These are phyloP conservation scores for Phytopythium mirpurense DNA, from an alignment of 352 stramenopile genomes.

Conservation along the genomic window DNA sequence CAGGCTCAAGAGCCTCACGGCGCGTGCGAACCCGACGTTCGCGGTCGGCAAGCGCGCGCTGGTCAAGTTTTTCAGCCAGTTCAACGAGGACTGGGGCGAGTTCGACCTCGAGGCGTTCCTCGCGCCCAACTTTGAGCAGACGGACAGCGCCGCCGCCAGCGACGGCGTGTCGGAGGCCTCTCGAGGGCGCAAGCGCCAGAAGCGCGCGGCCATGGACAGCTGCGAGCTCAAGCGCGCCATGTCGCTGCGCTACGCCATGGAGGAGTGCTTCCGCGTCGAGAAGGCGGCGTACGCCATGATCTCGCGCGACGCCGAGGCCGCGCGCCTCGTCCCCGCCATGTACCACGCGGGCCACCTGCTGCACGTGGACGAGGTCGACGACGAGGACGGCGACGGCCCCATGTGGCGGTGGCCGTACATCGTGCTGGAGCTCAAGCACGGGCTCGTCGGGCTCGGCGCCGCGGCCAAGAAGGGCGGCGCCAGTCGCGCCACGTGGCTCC, in stretches of 20 bases:
- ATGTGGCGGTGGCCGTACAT: slow-evolving; percentile 87
- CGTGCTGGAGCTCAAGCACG: slow-evolving; percentile 61
- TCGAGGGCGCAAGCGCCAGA: slow-evolving; percentile 59
- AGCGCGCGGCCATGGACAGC: slow-evolving; percentile 30
- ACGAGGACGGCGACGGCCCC: slow-evolving; percentile 50
- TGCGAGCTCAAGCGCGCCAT: slow-evolving; percentile 53
- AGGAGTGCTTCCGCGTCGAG: slow-evolving; percentile 73
- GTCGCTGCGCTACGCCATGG: slow-evolving; percentile 64
- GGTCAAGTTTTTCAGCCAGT: slow-evolving; percentile 84
- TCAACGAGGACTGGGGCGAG: slow-evolving; percentile 80
- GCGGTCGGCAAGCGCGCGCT: slow-evolving; percentile 48
- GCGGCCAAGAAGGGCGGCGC: slow-evolving; percentile 48
- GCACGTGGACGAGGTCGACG: slow-evolving; percentile 57
- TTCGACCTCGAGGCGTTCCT: slow-evolving; percentile 70
- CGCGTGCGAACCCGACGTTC: slow-evolving; percentile 76
- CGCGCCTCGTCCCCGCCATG: slow-evolving; percentile 38
- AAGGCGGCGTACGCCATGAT: slow-evolving; percentile 55
- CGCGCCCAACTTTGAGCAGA: slow-evolving; percentile 36
- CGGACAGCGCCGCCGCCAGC: too few relatives aligned
- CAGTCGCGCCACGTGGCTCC: slow-evolving; percentile 40
- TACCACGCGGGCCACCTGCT: slow-evolving; percentile 49
- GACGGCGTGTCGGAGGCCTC: too few relatives aligned
- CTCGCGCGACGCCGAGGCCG: slow-evolving; percentile 8
- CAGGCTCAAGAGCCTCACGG: slow-evolving; percentile 57
- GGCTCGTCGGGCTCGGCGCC: slow-evolving; percentile 41